Conservation (phyloP, 345 rosid genomes). For the Eucalyptus tenuipes region DNA sequence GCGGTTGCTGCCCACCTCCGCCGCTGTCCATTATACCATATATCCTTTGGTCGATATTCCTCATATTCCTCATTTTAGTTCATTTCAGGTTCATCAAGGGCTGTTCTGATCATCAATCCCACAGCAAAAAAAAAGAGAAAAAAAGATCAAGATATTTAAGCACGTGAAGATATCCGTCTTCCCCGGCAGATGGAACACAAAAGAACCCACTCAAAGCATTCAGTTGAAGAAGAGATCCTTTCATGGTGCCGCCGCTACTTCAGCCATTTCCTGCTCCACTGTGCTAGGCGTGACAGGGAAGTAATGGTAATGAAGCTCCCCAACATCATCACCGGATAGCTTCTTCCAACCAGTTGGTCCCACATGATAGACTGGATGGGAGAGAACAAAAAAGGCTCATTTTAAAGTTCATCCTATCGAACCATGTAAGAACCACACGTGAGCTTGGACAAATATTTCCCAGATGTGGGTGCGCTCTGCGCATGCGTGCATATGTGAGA, state of each 20-base stretch:
- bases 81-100: neutral
- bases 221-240: neutral
- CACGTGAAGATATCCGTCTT: neutral
- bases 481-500: neutral
- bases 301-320: conserved; percentile 84
- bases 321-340: conserved; percentile 94
- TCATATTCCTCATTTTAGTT: neutral
- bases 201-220: neutral
- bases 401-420: neutral
- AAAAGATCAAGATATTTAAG: neutral
- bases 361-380: conserved; percentile 67
- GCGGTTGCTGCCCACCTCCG: neutral
- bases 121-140: neutral
- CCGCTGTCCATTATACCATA: neutral
- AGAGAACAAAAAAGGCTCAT: neutral
- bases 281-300: conserved; percentile 49
- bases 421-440: neutral
- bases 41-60: neutral
- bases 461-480: neutral
- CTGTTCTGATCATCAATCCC: neutral
- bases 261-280: conserved; percentile 88
- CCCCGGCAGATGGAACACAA: neutral
- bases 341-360: conserved; percentile 97
- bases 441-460: neutral
- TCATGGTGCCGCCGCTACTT: conserved; percentile 20